phyloP scores from a whole-genome alignment of 169 alveolate species.

The Theileria parva region DNA sequence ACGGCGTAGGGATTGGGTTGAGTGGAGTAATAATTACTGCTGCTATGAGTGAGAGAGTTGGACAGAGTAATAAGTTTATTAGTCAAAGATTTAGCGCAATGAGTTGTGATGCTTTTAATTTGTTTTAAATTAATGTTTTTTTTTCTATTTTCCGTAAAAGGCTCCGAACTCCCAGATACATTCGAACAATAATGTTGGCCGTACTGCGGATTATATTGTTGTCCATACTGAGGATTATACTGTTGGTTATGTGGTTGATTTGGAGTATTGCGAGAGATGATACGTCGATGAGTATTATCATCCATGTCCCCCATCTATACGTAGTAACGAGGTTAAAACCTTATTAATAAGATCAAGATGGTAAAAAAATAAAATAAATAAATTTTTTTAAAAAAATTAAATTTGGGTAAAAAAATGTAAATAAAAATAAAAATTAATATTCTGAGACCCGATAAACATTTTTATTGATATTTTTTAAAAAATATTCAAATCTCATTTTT shows the following conservation, averaged over 20 bases:
- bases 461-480: too few relatives aligned
- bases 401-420: neutral
- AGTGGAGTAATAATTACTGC: neutral
- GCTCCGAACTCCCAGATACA: neutral
- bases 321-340: too few relatives aligned
- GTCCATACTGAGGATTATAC: neutral
- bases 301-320: constrained; percentile 16
- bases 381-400: neutral
- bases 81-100: constrained; percentile 57
- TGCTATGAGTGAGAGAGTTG: constrained; percentile 26
- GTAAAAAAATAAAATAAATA: neutral
- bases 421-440: neutral
- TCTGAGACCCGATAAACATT: too few relatives aligned
- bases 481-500: too few relatives aligned
- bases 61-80: constrained; percentile 42
- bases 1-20: neutral
- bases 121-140: constrained; percentile 31
- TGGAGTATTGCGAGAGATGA: neutral
- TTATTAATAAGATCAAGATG: too few relatives aligned
- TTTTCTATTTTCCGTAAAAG: neutral
- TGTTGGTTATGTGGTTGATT: neutral
- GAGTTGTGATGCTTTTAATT: constrained; percentile 25
- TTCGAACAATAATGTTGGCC: neutral
- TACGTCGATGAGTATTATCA: constrained; percentile 27
- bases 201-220: neutral